Evolutionary conservation across 2,329 filamentous ascomycete genomes (phyloP).

Genomic region (Arthrobotrys sinensis): DNA sequence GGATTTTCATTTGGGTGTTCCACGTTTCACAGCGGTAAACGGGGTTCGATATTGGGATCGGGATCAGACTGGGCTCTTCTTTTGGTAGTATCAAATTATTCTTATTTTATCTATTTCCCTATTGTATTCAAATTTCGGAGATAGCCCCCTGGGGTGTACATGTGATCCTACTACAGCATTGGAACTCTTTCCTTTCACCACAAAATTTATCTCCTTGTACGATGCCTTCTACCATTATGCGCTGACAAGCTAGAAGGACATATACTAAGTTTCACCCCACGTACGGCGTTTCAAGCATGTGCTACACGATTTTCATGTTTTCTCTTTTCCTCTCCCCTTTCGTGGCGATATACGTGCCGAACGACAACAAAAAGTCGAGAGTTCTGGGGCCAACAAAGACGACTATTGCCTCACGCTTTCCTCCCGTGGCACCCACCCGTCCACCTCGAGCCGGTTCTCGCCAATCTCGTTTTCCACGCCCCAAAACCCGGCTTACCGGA

Average conservation of each 20-base stretch:
- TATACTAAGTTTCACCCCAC: constrained; percentile 53
- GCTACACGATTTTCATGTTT: constrained; percentile 49
- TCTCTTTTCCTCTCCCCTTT: constrained; percentile 38
- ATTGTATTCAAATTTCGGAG: constrained; percentile 57
- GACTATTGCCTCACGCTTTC: constrained; percentile 52
- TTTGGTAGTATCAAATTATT: constrained; percentile 58
- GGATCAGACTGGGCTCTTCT: constrained; percentile 59
- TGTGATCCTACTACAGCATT: constrained; percentile 51
- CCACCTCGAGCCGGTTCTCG: constrained; percentile 56
- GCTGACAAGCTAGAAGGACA: constrained; percentile 50
- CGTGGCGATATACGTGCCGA: constrained; percentile 49
- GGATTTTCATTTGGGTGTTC: constrained; percentile 58
- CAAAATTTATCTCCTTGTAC: constrained; percentile 44
- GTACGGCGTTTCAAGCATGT: constrained; percentile 50
- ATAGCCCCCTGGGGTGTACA: constrained; percentile 52
- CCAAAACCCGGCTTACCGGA: constrained; percentile 24
- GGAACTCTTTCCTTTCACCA: constrained; percentile 38
- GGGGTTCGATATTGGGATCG: constrained; percentile 44
- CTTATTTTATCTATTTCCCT: constrained; percentile 51
- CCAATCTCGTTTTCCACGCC: constrained; percentile 44
- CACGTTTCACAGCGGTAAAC: constrained; percentile 60
- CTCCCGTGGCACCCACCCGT: constrained; percentile 58
- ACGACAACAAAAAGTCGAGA: constrained; percentile 40
- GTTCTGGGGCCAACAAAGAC: constrained; percentile 36
- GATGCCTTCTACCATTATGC: constrained; percentile 34